Base-by-base conservation (phyloP, 2,329 filamentous ascomycete species). In the Elsinoe fawcettii region DNA sequence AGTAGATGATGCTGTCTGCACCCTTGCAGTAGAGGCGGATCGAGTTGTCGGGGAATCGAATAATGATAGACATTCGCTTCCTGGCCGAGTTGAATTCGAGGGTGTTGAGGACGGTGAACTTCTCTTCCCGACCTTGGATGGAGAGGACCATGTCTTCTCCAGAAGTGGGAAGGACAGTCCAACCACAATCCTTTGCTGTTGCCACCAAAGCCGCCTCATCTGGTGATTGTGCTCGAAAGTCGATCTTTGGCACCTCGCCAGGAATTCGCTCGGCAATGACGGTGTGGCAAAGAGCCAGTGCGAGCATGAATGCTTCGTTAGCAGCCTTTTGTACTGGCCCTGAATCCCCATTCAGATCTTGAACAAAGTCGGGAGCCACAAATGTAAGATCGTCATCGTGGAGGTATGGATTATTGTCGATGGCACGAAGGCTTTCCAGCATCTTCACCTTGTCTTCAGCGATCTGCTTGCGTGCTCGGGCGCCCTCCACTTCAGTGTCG, bases 11-110 rank as follows among this genome's bases (percentile, higher is more conserved):
- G 66, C 90, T 96, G 70, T 99, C 93, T 32, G 93, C 93, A 62
- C 93, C 93, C 74, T 99, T 99, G 78, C 93, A 99, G 73, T 95
- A 95, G 1, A 99, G 79, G 56, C 93, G 79, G 60, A 99, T 96
- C 59, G 80, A 85, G 39, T 88, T 87, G 70, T 97, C 84, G 0
- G 93, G 92, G 90, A 97, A 96, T 58, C 88, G 83, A 53, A 99
- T 85, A 63, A 99, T 96, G 1, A 91, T 89, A 72, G 91, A 97
- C 93, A 99, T 99, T 63, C 93, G 84, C 75, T 99, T 99, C 66
- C 93, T 83, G 43, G 87, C 90, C 0, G 92, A 97, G 70, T 97
- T 97, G 77, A 99, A 99, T 69, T 99, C 93, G 36, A 99, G 85
- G 1, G 88, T 96, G 72, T 96, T 97, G 49, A 99, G 80, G 30